These are phyloP conservation scores for Pythium brassicae DNA, from an alignment of 352 stramenopile genomes.

Conservation along the genomic window DNA sequence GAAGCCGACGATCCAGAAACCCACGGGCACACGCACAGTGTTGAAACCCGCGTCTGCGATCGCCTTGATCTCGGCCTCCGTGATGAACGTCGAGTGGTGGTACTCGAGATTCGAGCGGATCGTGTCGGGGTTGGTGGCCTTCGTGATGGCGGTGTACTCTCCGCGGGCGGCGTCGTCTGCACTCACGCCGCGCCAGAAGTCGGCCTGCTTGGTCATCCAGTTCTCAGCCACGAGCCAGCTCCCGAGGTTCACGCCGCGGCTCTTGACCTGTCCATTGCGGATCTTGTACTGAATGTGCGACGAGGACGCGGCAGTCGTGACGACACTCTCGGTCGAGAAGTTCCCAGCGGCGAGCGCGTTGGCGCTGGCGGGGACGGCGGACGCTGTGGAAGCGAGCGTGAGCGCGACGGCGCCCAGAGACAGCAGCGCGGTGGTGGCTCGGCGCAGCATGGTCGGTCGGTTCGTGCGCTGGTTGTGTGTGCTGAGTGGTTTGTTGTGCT, in stretches of 20 bases:
- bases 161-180: conserved; percentile 28
- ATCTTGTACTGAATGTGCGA: conserved; percentile 32
- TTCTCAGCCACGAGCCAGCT: conserved; percentile 73
- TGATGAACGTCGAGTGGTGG: conserved; percentile 55
- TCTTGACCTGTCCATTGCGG: conserved; percentile 36
- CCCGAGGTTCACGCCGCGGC: conserved; percentile 68
- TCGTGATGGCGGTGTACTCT: conserved; percentile 61
- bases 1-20: conserved; percentile 76
- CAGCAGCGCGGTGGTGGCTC: too few relatives aligned
- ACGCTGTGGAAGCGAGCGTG: too few relatives aligned
- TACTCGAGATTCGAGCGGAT: conserved; percentile 46
- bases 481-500: too few relatives aligned
- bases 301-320: too few relatives aligned
- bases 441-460: too few relatives aligned
- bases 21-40: conserved; percentile 70
- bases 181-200: conserved; percentile 54
- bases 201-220: conserved; percentile 63
- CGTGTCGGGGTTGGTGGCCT: conserved; percentile 25
- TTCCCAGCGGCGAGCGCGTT: too few relatives aligned
- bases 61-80: conserved; percentile 49
- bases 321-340: too few relatives aligned
- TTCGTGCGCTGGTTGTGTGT: too few relatives aligned
- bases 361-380: too few relatives aligned
- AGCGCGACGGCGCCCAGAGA: too few relatives aligned
- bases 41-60: conserved; percentile 67